phyloP scores from a whole-genome alignment of 2,329 filamentous ascomycete genomes.

The Ophiosphaerella herpotricha region DNA sequence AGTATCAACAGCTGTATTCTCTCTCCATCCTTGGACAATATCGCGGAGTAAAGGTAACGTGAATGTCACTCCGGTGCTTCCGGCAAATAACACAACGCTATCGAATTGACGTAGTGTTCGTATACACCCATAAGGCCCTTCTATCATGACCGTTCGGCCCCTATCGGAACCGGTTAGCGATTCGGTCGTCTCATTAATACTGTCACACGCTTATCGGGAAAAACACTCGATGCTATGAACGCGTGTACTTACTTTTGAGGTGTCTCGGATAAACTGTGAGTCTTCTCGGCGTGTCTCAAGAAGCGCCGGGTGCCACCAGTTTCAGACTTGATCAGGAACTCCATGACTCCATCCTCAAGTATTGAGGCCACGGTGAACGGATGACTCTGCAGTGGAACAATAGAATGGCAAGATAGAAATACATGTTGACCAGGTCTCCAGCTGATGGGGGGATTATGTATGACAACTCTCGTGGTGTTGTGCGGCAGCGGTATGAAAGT shows the following conservation, averaged over 20 bases:
- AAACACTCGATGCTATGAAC: neutral
- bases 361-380: constrained; percentile 67
- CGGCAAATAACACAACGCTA: constrained; percentile 63
- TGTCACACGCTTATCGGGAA: too few relatives aligned
- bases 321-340: constrained; percentile 61
- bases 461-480: constrained; percentile 61
- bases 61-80: constrained; percentile 65
- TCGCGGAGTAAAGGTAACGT: constrained; percentile 61
- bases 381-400: constrained; percentile 64
- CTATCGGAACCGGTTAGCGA: constrained; percentile 1
- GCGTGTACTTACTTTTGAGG: constrained; percentile 15
- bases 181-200: neutral
- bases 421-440: constrained; percentile 69
- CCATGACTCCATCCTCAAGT: constrained; percentile 59
- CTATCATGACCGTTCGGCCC: constrained; percentile 52
- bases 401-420: constrained; percentile 62
- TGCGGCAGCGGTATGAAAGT: constrained; percentile 55
- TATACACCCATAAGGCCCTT: constrained; percentile 59
- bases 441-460: constrained; percentile 58
- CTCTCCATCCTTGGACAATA: constrained; percentile 55
- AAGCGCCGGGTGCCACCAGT: constrained; percentile 58
- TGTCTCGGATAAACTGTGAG: constrained; percentile 15
- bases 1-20: constrained; percentile 23
- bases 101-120: constrained; percentile 63
- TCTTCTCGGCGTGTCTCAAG: constrained; percentile 56